Percentiles rank a stretch among this genome's conserved stretches.
Conservation (phyloP, 176 grass and related monocot species). For the Triticum aestivum region DNA sequence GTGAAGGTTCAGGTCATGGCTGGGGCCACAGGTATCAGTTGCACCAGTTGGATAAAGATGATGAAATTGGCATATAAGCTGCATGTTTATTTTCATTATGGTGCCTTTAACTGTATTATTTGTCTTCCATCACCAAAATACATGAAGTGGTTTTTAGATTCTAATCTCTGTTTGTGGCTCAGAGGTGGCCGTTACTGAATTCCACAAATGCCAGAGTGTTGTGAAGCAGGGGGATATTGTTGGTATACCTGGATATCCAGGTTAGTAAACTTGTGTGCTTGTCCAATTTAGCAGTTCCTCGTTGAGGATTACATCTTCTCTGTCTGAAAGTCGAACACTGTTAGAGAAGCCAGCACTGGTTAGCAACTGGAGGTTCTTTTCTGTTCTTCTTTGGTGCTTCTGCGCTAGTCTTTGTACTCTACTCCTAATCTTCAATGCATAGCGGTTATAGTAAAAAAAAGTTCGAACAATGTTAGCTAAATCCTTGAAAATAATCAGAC, state of each 20-base stretch:
- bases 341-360: not conserved
- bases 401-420: no score
- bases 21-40: conserved; percentile 47
- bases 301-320: not conserved
- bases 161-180: conserved; percentile 27
- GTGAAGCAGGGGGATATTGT: conserved; percentile 66
- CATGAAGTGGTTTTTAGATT: not conserved
- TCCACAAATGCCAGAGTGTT: conserved; percentile 41
- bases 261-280: conserved; percentile 6
- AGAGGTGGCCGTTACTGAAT: conserved; percentile 39
- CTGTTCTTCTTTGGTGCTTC: no score
- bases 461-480: no score
- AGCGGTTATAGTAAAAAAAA: no score
- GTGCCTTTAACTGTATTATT: not conserved
- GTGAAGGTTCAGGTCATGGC: conserved; percentile 69
- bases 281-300: not conserved
- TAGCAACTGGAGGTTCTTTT: no score
- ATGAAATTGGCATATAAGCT: not conserved
- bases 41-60: not conserved
- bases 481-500: not conserved
- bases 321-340: not conserved
- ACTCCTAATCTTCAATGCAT: no score
- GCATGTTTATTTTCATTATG: not conserved
- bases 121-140: not conserved
- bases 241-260: conserved; percentile 54